These are phyloP conservation scores for Botrytis pseudocinerea DNA, from an alignment of 2,329 filamentous ascomycete genomes.

Conservation along the genomic window DNA sequence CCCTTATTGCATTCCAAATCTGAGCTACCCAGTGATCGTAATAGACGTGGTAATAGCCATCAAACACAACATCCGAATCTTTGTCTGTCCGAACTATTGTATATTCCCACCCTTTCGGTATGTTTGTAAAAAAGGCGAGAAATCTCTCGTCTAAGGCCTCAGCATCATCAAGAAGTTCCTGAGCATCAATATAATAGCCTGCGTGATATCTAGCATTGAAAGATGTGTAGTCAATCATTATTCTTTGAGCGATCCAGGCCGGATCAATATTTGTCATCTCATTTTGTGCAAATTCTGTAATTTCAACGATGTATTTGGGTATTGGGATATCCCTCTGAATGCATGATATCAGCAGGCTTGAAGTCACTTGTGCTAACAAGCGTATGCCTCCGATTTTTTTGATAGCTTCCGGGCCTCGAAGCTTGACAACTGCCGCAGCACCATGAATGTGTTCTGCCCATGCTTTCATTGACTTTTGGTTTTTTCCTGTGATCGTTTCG, in stretches of 20 bases:
- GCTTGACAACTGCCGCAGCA: constrained; percentile 51
- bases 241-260: constrained; percentile 47
- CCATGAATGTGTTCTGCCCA: constrained; percentile 57
- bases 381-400: constrained; percentile 48
- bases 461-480: constrained; percentile 49
- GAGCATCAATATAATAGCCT: neutral
- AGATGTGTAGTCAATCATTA: constrained; percentile 41
- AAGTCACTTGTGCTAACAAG: constrained; percentile 56
- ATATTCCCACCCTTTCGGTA: constrained; percentile 33
- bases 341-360: constrained; percentile 54
- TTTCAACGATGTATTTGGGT: constrained; percentile 50
- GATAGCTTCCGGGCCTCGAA: constrained; percentile 52
- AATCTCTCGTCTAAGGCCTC: constrained; percentile 35
- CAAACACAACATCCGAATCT: constrained; percentile 34
- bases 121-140: constrained; percentile 22
- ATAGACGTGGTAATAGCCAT: constrained; percentile 37
- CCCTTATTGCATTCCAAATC: constrained; percentile 37
- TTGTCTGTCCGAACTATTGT: constrained; percentile 32
- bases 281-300: constrained; percentile 47
- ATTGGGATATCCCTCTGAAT: constrained; percentile 52
- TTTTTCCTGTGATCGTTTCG: constrained; percentile 53
- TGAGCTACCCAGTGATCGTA: constrained; percentile 35
- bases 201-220: constrained; percentile 28
- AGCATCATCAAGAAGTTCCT: constrained; percentile 28
- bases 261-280: constrained; percentile 44